Evolutionary conservation across 352 stramenopile genomes (phyloP).

Genomic region (Pythium utonaiense): DNA sequence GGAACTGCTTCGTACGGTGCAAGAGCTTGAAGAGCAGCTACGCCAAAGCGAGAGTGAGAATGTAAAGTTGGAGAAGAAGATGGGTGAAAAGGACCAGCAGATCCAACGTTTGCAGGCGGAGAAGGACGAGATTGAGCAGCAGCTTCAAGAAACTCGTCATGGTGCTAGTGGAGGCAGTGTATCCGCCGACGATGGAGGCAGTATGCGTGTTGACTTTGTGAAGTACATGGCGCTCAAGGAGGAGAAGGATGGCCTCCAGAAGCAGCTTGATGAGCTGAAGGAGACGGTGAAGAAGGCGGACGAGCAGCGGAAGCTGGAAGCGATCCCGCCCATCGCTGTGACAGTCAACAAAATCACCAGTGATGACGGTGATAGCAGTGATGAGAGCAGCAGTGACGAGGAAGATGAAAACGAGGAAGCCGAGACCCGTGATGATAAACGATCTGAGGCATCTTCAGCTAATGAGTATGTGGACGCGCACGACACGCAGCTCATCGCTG

Average conservation of each 20-base stretch:
- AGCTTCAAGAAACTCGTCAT: constrained; percentile 14
- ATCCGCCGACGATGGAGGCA: constrained; percentile 20
- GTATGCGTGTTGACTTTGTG: constrained; percentile 51
- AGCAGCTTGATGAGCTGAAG: constrained; percentile 27
- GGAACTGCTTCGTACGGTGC: constrained; percentile 40
- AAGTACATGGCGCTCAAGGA: constrained; percentile 51
- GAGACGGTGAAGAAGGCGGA: constrained; percentile 1
- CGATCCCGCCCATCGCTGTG: constrained; percentile 13
- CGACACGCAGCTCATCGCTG: constrained; percentile 45
- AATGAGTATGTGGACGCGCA: constrained; percentile 60
- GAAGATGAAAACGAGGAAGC: constrained; percentile 9
- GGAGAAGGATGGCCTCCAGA: constrained; percentile 25
- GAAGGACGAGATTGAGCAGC: constrained; percentile 31
- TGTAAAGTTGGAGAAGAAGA: constrained; percentile 47
- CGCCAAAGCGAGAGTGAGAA: constrained; percentile 52
- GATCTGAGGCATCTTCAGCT: constrained; percentile 44
- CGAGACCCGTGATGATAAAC: constrained; percentile 13
- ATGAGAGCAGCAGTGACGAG: constrained; percentile 27
- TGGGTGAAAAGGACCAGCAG: constrained; percentile 43
- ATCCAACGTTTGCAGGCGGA: constrained; percentile 41
- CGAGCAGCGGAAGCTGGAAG: constrained; percentile 5
- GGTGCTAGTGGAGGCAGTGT: background rate
- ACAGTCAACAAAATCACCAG: constrained; percentile 19
- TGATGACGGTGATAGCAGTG: constrained; percentile 8
- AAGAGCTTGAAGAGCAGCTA: constrained; percentile 52